These are phyloP conservation scores for Babesia bovis DNA, from an alignment of 169 alveolate genomes.

Conservation along the genomic window DNA sequence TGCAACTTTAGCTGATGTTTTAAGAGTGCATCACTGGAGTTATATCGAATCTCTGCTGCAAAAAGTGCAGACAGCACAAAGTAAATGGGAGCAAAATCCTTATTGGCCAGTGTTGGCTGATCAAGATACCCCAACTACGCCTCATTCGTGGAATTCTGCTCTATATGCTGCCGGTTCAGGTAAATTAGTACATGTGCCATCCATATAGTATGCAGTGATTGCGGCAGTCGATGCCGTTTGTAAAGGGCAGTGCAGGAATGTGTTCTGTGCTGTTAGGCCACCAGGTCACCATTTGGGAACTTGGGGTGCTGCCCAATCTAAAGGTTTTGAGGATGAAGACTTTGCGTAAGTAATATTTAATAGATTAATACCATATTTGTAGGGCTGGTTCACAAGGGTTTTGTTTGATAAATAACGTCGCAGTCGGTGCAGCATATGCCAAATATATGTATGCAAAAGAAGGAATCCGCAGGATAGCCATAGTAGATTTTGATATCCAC, in stretches of 20 bases:
- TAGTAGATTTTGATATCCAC: slow-evolving; percentile 98
- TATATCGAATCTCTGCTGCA: slow-evolving; percentile 81
- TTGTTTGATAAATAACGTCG: slow-evolving; percentile 96
- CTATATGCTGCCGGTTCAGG: slow-evolving; percentile 88
- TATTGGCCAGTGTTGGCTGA: slow-evolving; percentile 79
- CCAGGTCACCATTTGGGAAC: slow-evolving; percentile 99
- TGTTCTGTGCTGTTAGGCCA: slow-evolving; percentile 93
- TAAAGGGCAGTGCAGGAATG: slow-evolving; percentile 78
- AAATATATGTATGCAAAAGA: slow-evolving; percentile 81
- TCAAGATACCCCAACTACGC: slow-evolving; percentile 88
- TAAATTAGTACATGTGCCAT: neutral
- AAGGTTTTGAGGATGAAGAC: slow-evolving; percentile 73
- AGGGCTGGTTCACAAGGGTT: slow-evolving; percentile 94
- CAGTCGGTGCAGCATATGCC: slow-evolving; percentile 97
- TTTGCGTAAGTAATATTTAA: slow-evolving; percentile 70
- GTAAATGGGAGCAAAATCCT: slow-evolving; percentile 67
- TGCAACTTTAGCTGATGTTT: slow-evolving; percentile 89
- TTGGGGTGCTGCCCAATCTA: slow-evolving; percentile 90
- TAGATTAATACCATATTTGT: slow-evolving; percentile 24
- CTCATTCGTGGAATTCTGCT: slow-evolving; percentile 89
- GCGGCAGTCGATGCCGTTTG: slow-evolving; percentile 91
- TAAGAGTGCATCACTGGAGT: slow-evolving; percentile 93
- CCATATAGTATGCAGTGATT: slow-evolving; percentile 68
- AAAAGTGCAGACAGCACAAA: slow-evolving; percentile 67
- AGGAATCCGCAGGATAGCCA: slow-evolving; percentile 91